A percentile compares a stretch with the other conserved stretches of the same genome.
phyloP scores from a whole-genome alignment of 1,139 yeast species.

The Pichia sp. region DNA sequence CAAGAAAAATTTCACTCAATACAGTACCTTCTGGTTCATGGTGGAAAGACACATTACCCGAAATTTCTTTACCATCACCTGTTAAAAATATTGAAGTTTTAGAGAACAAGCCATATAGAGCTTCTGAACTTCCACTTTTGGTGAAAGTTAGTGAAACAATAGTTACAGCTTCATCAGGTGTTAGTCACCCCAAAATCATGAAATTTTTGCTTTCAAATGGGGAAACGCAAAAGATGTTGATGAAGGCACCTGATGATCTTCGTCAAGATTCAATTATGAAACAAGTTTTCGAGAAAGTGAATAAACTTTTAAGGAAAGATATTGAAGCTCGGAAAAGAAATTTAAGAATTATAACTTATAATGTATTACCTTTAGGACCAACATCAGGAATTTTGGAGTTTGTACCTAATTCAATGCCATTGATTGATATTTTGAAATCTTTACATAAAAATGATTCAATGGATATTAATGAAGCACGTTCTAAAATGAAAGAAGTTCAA shows the following conservation, averaged over 20 bases:
- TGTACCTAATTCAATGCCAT: conserved; percentile 68
- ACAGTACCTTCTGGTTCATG: conserved; percentile 36
- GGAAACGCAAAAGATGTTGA: conserved; percentile 43
- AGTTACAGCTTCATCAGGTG: conserved; percentile 65
- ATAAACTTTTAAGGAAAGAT: conserved; percentile 53
- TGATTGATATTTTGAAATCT: conserved; percentile 59
- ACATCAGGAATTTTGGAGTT: conserved; percentile 85
- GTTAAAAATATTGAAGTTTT: conserved; percentile 44
- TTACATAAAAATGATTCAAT: conserved; percentile 47
- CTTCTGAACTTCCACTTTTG: conserved; percentile 40
- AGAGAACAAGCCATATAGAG: conserved; percentile 37
- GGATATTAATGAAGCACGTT: conserved; percentile 52
- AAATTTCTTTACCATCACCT: conserved; percentile 56
- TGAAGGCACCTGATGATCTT: conserved; percentile 84
- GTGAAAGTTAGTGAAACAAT: conserved; percentile 37
- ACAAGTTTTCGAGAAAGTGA: conserved; percentile 87
- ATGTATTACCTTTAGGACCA: conserved; percentile 86
- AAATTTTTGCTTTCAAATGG: conserved; percentile 54
- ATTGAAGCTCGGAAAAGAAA: conserved; percentile 49
- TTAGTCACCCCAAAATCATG: conserved; percentile 79
- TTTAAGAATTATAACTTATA: conserved; percentile 71
- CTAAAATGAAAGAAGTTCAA: conserved; percentile 55
- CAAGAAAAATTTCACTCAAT: conserved; percentile 17
- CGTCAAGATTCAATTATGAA: conserved; percentile 97
- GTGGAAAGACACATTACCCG: conserved; percentile 50